Conservation (phyloP, 176 grass and related monocot species). For the Themeda triandra region DNA sequence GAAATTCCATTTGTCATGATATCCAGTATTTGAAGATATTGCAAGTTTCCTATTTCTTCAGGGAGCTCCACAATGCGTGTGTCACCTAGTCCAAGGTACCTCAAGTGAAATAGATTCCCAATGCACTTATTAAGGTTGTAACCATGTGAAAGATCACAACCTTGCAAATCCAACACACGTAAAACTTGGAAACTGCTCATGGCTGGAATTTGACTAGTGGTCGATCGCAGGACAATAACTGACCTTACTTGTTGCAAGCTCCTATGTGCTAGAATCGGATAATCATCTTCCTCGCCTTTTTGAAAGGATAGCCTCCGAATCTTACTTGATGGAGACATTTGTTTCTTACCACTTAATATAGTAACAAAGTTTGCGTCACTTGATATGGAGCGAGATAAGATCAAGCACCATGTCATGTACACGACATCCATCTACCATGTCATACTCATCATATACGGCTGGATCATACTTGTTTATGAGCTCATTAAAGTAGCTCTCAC, state of each 20-base stretch:
- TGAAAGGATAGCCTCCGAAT: background rate
- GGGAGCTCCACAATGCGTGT: background rate
- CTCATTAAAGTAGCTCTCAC: background rate
- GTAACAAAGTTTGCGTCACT: background rate
- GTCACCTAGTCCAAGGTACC: background rate
- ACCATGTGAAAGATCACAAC: no score
- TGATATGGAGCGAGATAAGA: background rate
- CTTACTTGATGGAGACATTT: background rate
- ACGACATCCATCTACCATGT: background rate
- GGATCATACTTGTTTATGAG: background rate
- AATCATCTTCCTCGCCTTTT: background rate
- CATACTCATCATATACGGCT: fast-evolving
- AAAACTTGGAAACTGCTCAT: no score
- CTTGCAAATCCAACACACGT: no score
- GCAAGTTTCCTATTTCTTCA: background rate
- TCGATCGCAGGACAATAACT: background rate
- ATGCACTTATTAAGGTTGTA: no score
- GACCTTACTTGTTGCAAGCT: background rate
- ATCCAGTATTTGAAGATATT: background rate
- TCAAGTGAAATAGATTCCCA: background rate
- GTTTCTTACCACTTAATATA: background rate
- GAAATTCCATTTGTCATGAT: background rate
- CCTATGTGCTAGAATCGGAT: background rate
- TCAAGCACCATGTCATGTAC: background rate
- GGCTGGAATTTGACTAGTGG: no score